Base-by-base conservation (phyloP, 352 stramenopile species). In the Phytophthora cryptogea region DNA sequence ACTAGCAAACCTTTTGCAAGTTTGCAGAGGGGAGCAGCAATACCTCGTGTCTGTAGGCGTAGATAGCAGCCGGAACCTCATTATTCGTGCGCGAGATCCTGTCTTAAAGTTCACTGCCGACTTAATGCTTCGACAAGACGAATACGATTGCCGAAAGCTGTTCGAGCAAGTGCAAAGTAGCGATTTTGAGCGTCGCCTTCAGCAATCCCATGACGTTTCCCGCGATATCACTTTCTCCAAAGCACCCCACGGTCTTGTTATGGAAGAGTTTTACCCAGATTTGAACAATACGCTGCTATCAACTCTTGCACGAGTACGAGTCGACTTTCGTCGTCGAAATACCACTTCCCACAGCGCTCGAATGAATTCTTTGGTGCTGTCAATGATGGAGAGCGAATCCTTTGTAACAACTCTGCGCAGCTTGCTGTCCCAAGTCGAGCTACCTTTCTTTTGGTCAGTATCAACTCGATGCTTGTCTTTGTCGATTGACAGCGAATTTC, bases 401-500 rank as follows among this genome's bases (percentile, higher is more conserved):
- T 91, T 91, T 36, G 40, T 91, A 1, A 27, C 70, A 0, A 76
- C 72, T 2, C 56, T 93, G 4, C 67, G 82, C 23, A 69, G 52
- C 13, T 60, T 83, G 30, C 54, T 93, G 2, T 61, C 54, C 0
- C 59, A 73, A 8, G 59, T 80, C 0, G 59, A 69, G 4, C 23
- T 86, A 11, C 83, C 81, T 23, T 90, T 91, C 56, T 93, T 90
- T 33, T 91, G 78, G 74, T 79, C 63, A 0, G 66, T 93, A 2
- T 83, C 80, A 7, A 50, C 63, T 14, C 72, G 68, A 5, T 67
- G 53, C 5, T 72, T 92, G 11, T 75, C 80, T 14, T 78, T 92
- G 8, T 76, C 80, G 2, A 84, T 92, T 36, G 80, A 89, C 30
- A 66, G 67, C 0, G 79, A 81, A 28, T 86, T 74, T 20, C 51